A percentile compares a stretch with the other conserved stretches of the same genome.
Evolutionary conservation across 2,329 filamentous ascomycete species (phyloP).

Genomic region (Bretziella fagacearum): DNA sequence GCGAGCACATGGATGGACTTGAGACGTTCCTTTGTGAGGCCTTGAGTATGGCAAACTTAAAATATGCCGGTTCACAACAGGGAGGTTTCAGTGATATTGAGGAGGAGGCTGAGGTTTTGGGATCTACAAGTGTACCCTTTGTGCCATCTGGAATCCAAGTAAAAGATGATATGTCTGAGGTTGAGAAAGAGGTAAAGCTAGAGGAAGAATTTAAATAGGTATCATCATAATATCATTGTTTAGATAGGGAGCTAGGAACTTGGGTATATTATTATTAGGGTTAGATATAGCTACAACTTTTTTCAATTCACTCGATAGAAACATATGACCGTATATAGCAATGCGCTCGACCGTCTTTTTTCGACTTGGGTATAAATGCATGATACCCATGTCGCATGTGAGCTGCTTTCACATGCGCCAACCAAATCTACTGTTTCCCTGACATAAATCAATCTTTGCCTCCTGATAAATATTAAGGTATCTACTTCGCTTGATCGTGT

Average conservation of each 20-base stretch:
- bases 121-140: background rate
- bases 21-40: conserved; percentile 9
- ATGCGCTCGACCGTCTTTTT: no score
- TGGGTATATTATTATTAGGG: background rate
- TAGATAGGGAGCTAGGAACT: background rate
- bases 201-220: background rate
- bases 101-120: conserved; percentile 11
- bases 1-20: conserved; percentile 9
- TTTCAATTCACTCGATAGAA: background rate
- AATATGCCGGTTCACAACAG: background rate
- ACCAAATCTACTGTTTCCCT: background rate
- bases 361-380: no score
- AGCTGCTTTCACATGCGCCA: background rate
- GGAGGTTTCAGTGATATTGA: conserved; percentile 6
- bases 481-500: background rate
- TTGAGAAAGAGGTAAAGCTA: background rate
- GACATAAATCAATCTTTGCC: background rate
- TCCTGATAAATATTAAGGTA: background rate
- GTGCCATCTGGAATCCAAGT: background rate
- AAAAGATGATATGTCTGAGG: background rate
- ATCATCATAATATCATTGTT: background rate
- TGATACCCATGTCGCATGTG: no score
- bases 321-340: background rate
- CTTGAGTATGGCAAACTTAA: conserved; percentile 2
- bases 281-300: background rate